A percentile compares a stretch with the other conserved stretches of the same genome.
phyloP scores from a whole-genome alignment of 352 stramenopile species.

The Pythium chondricola region DNA sequence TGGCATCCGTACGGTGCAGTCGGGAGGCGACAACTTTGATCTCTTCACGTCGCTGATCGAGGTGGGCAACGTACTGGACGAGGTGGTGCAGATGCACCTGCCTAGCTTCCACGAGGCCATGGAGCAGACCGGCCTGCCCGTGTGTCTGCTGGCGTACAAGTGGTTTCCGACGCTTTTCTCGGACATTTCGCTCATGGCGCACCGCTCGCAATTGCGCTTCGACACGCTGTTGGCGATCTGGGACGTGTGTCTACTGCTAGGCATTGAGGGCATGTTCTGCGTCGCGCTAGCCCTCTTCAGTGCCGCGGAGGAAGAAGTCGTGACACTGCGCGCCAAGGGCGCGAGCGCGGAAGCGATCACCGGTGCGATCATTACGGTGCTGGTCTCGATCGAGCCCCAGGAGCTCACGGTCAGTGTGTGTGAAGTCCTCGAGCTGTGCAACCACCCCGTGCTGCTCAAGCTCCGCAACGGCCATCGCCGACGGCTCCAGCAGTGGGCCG shows the following conservation, averaged over 20 bases:
- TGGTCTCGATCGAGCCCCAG: conserved; percentile 41
- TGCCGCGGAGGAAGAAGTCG: conserved; percentile 46
- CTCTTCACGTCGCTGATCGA: conserved; percentile 67
- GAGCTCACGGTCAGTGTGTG: conserved; percentile 73
- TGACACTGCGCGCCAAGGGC: conserved; percentile 26
- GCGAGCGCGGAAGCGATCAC: conserved; percentile 61
- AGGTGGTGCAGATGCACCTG: conserved; percentile 65
- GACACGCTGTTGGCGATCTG: conserved; percentile 72
- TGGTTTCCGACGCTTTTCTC: conserved; percentile 87
- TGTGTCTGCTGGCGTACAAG: conserved; percentile 83
- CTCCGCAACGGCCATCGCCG: conserved; percentile 70
- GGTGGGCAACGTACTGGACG: conserved; percentile 63
- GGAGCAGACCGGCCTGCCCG: conserved; percentile 49
- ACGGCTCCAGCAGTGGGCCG: conserved; percentile 35
- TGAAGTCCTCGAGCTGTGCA: conserved; percentile 74
- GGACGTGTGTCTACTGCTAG: conserved; percentile 76
- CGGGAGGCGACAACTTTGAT: conserved; percentile 48
- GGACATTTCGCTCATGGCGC: conserved; percentile 72
- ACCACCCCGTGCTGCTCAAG: conserved; percentile 68
- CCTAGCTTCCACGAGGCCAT: conserved; percentile 51
- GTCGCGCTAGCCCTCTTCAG: conserved; percentile 67
- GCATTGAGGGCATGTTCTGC: conserved; percentile 75
- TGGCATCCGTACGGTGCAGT: conserved; percentile 37
- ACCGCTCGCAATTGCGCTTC: conserved; percentile 62
- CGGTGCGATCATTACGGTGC: conserved; percentile 42